Percentiles rank a stretch among this genome's conserved stretches.
Evolutionary conservation across 805 yeast species (phyloP).

Genomic region (Scheffersomyces amazonensis): DNA sequence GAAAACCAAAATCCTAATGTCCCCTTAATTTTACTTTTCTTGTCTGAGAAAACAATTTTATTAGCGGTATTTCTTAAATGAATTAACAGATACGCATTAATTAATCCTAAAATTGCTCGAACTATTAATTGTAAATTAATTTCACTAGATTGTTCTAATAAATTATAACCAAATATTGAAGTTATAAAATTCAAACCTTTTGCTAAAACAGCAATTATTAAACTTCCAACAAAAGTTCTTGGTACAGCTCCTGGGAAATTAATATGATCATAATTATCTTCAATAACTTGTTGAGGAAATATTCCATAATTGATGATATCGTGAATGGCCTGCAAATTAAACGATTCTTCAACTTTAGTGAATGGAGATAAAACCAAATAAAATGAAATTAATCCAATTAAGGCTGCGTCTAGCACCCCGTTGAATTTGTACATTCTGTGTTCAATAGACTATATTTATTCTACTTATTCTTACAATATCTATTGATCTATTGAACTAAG

Average conservation of each 20-base stretch:
- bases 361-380: constrained; percentile 66
- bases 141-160: constrained; percentile 22
- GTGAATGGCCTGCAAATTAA: constrained; percentile 84
- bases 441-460: no score
- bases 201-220: constrained; percentile 47
- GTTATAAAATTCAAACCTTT: constrained; percentile 27
- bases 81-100: constrained; percentile 55
- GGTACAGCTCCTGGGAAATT: constrained; percentile 89
- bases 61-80: constrained; percentile 41
- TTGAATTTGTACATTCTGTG: constrained; percentile 16
- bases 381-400: constrained; percentile 45
- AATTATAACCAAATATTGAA: constrained; percentile 17
- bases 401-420: constrained; percentile 18
- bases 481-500: no score
- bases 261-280: constrained; percentile 64
- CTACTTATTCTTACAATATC: no score
- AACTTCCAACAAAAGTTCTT: constrained; percentile 75
- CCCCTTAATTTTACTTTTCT: constrained; percentile 13
- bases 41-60: constrained; percentile 18
- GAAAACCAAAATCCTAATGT: constrained; percentile 55
- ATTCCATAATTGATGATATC: constrained; percentile 70
- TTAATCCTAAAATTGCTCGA: constrained; percentile 60
- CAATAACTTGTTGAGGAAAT: constrained; percentile 20
- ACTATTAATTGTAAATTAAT: constrained; percentile 50
- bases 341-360: constrained; percentile 94